Base-by-base conservation (phyloP, 805 yeast species). In the Candida glaebosa region DNA sequence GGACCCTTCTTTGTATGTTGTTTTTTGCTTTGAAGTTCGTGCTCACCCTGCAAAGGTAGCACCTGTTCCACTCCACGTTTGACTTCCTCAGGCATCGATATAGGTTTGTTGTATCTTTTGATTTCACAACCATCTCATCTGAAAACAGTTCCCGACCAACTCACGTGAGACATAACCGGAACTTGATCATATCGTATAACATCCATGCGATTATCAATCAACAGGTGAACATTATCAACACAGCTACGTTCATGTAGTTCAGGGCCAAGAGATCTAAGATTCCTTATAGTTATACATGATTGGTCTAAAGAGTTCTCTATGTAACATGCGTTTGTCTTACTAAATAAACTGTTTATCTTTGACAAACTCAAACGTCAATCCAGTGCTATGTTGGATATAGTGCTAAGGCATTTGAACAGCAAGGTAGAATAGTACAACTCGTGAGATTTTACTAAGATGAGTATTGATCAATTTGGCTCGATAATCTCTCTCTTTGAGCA, bases 1-100 rank as follows among this genome's bases (percentile, higher is more conserved):
- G 63, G 46, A 35, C 54, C 53, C 38, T 63, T 59, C 17, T 42
- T 42, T 18, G 41, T 34, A 3, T 48, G 39, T 47, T 52, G 43
- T 16, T 10, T 28, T 25, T 41, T 19, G 19, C 24, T 6, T 15
- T 30, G 24, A 18, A 16, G 19, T 6, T 36, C 36, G 26, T 20
- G 22, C 14, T 35, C 22, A 10, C 9, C n/a, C 14, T 5, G 16
- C 5, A 12, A 18, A 39, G 25, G 43, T 2, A 16, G 38, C 19
- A 24, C 44, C 31, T 37, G 31, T 9, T 19, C 39, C 32, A 25
- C 38, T 17, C 40, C n/a, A 18, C 38, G 34, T 18, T 39, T 34
- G 24, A 18, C 24, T 8, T 35, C 49, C 8, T 24, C 40, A 18
- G 34, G 25, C 19, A 39, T 18, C 4, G 5, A 8, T 8, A 24